Base-by-base conservation (phyloP, 495 filamentous ascomycete genomes). In the Parathielavia hyrcaniae region DNA sequence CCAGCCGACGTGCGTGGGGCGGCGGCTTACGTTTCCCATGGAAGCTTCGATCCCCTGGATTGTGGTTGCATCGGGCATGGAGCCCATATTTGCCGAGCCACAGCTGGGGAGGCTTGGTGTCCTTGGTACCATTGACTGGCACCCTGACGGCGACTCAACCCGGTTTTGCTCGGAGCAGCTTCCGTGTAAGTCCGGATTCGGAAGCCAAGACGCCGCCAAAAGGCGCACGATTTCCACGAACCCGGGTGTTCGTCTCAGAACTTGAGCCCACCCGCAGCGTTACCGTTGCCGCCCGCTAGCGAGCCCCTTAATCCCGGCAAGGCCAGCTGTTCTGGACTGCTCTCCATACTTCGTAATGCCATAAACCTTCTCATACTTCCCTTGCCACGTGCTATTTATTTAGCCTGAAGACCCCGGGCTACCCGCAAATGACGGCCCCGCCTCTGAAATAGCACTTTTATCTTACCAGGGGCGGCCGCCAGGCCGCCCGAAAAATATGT, bases 151-250 rank as follows among this genome's bases (percentile, higher is more conserved):
- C 22, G 14, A 32, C 53, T 19, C 39, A 48, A 62, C 55, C 64
- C 57, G 56, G 59, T 64, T 64, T 57, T 58, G 32, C 35, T 61
- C 61, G 64, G 64, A 67, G 59, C 26, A 17, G 1, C n/a, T 47
- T 67, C 64, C 64, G 64, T 56, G 22, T 30, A n/a, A 20, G 16
- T 43, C 45, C 55, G 43, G 58, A 59, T 59, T 36, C 53, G 64
- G 53, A 60, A 59, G 61, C 59, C 59, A 62, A 61, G 53, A 45
- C 57, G 19, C 26, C 36, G 58, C 45, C 46, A 47, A 36, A n/a
- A n/a, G 20, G 3, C 23, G 45, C 5, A 30, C 6, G 26, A 30
- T 39, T 20, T 35, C 32, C 20, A 20, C 11, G 12, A 56, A 61
- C 51, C 64, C 26, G 61, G 58, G 45, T 41, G 16, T 53, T 26